Evolutionary conservation across 2,329 filamentous ascomycete species (phyloP).

Genomic region (Ampelomyces quisqualis): DNA sequence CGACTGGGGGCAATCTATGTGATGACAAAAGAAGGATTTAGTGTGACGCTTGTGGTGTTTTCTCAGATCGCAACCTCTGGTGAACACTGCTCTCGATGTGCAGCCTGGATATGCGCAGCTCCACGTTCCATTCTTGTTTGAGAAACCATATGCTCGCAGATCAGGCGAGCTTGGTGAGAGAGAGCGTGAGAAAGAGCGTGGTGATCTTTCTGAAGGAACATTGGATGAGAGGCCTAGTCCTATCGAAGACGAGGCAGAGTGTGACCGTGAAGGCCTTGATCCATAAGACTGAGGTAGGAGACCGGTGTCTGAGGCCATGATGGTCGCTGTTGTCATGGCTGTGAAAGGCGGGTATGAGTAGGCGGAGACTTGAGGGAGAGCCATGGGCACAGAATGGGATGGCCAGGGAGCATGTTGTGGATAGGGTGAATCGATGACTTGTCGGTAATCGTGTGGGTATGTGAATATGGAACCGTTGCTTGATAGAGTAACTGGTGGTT

Average conservation of each 20-base stretch:
- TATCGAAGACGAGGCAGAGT: conserved; percentile 38
- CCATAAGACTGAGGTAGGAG: conserved; percentile 25
- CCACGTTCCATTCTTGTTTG: conserved; percentile 55
- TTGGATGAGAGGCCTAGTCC: conserved; percentile 29
- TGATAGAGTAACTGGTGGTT: conserved; percentile 24
- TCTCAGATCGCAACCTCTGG: conserved; percentile 60
- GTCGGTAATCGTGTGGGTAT: conserved; percentile 33
- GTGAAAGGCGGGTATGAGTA: conserved; percentile 40
- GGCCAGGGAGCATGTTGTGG: conserved; percentile 37
- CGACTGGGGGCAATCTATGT: conserved; percentile 59
- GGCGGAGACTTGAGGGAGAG: conserved; percentile 33
- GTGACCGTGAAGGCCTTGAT: conserved; percentile 36
- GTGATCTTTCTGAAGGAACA: conserved; percentile 31
- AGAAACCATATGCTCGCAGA: conserved; percentile 46
- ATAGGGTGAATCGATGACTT: conserved; percentile 38
- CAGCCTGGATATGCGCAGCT: conserved; percentile 61
- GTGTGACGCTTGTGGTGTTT: conserved; percentile 65
- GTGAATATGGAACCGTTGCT: conserved; percentile 30
- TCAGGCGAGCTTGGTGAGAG: conserved; percentile 45
- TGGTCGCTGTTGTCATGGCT: conserved; percentile 26
- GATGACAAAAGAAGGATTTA: conserved; percentile 62
- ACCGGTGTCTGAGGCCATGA: conserved; percentile 27
- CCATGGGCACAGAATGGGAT: conserved; percentile 31
- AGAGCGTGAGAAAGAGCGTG: conserved; percentile 39
- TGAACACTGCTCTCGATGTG: conserved; percentile 60